Evolutionary conservation across 805 yeast species (phyloP).

Genomic region (Candida coquimbonensis): DNA sequence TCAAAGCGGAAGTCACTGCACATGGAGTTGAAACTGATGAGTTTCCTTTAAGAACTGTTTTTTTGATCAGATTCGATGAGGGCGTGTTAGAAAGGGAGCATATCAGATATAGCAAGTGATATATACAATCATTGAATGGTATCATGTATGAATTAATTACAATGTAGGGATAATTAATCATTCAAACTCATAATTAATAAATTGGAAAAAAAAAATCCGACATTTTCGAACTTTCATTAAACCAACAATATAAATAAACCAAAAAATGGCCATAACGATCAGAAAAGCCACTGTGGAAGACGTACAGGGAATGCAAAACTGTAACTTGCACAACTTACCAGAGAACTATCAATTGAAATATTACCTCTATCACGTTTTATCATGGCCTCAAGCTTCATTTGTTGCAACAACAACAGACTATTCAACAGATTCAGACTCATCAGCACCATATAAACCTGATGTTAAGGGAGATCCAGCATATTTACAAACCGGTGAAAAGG

Average conservation of each 20-base stretch:
- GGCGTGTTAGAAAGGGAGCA: conserved; percentile 49
- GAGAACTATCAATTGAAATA: conserved; percentile 91
- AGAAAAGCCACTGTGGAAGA: conserved; percentile 84
- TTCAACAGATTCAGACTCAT: neutral
- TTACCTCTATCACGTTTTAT: conserved; percentile 85
- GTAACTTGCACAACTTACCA: conserved; percentile 85
- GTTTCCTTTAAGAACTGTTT: conserved; percentile 63
- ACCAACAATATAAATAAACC: too few species aligned
- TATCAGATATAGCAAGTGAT: conserved; percentile 29
- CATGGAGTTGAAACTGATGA: conserved; percentile 62
- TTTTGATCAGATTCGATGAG: conserved; percentile 62
- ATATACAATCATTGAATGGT: too few species aligned
- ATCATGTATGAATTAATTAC: too few species aligned
- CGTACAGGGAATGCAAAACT: conserved; percentile 92
- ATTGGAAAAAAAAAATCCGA: neutral
- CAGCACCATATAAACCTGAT: conserved; percentile 6
- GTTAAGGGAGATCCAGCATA: conserved; percentile 58
- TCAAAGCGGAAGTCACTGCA: conserved; percentile 75
- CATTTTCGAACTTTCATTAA: neutral
- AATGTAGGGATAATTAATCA: too few species aligned
- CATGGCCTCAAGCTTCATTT: conserved; percentile 97
- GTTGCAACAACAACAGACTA: conserved; percentile 80
- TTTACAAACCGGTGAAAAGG: conserved; percentile 60
- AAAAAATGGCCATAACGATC: conserved; percentile 71
- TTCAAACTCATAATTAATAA: too few species aligned